These are phyloP conservation scores for Aspergillus sclerotiicarbonarius DNA, from an alignment of 495 filamentous ascomycete genomes.

Conservation along the genomic window DNA sequence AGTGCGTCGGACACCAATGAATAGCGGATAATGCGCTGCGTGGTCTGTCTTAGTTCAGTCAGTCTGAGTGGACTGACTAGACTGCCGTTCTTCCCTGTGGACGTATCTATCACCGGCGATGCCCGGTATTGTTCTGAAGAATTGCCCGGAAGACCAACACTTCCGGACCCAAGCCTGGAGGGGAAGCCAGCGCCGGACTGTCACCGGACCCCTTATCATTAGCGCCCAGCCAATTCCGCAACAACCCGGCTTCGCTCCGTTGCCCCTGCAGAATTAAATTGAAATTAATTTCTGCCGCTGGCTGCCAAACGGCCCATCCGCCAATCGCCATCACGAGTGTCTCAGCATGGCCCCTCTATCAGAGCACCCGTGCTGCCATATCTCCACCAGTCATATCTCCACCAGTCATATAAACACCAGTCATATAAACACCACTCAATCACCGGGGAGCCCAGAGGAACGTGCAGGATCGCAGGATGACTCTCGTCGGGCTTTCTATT, in stretches of 20 bases:
- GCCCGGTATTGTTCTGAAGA: too few relatives aligned
- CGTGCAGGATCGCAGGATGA: neutral
- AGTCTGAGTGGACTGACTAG: too few relatives aligned
- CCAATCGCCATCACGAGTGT: neutral
- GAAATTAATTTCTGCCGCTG: neutral
- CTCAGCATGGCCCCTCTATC: neutral
- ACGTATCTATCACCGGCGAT: too few relatives aligned
- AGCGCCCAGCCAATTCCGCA: neutral
- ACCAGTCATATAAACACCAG: neutral
- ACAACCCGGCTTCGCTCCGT: neutral
- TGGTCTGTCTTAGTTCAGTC: too few relatives aligned
- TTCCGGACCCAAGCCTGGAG: neutral
- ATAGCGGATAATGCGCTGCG: too few relatives aligned
- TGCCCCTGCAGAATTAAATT: constrained; percentile 1
- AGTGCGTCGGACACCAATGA: too few relatives aligned
- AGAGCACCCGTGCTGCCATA: neutral
- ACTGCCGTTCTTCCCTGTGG: too few relatives aligned
- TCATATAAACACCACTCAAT: neutral
- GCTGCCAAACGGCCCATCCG: neutral
- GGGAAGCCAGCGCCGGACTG: neutral
- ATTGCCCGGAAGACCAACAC: too few relatives aligned
- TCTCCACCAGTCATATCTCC: constrained; percentile 5
- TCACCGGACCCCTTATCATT: neutral
- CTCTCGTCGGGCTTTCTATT: neutral
- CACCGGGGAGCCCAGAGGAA: neutral